Conservation (phyloP, 495 filamentous ascomycete genomes). For the Amphirosellinia nigrospora region DNA sequence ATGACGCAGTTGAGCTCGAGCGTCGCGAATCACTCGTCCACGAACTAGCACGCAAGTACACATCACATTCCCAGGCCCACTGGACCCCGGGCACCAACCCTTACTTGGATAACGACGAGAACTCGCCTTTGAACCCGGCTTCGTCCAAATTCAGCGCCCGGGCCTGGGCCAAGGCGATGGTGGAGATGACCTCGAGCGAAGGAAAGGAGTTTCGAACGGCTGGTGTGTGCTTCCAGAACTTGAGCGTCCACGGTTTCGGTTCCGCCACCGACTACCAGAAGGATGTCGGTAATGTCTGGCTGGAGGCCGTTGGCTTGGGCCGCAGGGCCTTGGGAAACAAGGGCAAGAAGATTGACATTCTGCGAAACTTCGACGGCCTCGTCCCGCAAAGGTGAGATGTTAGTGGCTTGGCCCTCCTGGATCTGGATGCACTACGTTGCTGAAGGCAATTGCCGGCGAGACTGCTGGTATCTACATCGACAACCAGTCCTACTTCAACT, state of each 20-base stretch:
- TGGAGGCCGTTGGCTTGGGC: constrained; percentile 56
- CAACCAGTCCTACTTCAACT: constrained; percentile 71
- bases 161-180: constrained; percentile 62
- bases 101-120: constrained; percentile 44
- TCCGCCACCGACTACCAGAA: constrained; percentile 83
- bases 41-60: constrained; percentile 52
- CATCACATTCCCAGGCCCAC: constrained; percentile 48
- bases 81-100: constrained; percentile 41
- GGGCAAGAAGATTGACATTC: constrained; percentile 73
- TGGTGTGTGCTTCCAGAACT: constrained; percentile 64
- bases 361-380: constrained; percentile 80
- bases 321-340: constrained; percentile 57
- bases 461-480: constrained; percentile 74
- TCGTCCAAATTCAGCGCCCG: constrained; percentile 58
- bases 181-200: constrained; percentile 51
- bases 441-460: constrained; percentile 81
- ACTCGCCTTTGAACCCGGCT: constrained; percentile 58
- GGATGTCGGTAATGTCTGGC: constrained; percentile 68
- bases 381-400: constrained; percentile 77
- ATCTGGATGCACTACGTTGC: constrained; percentile 76
- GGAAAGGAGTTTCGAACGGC: constrained; percentile 55
- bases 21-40: constrained; percentile 53
- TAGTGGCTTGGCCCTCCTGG: constrained; percentile 81
- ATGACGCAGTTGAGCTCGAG: constrained; percentile 46
- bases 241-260: constrained; percentile 80